Conservation (phyloP, 2,329 filamentous ascomycete genomes). For the Pestalotiopsis sp. region DNA sequence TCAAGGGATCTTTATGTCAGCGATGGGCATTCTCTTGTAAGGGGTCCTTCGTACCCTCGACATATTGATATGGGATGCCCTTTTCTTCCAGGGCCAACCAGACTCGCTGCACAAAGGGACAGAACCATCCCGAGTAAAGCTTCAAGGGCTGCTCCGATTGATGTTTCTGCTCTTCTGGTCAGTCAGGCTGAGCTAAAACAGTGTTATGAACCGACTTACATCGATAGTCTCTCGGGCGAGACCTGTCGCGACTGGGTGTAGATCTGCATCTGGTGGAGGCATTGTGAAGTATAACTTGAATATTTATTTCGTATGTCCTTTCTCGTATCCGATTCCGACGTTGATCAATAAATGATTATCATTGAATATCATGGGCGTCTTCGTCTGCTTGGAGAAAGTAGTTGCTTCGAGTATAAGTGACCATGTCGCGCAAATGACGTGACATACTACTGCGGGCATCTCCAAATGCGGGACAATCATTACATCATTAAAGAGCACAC, state of each 20-base stretch:
- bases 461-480: background rate
- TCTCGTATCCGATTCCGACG: background rate
- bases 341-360: background rate
- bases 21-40: background rate
- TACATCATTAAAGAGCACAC: conserved; percentile 1
- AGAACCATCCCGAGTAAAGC: conserved; percentile 25
- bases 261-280: conserved; percentile 27
- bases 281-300: conserved; percentile 16
- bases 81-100: conserved; percentile 64
- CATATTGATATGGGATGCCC: conserved; percentile 60
- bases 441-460: background rate
- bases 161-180: conserved; percentile 25
- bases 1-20: no score
- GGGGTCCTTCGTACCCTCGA: conserved; percentile 34
- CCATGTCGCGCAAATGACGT: conserved; percentile 8
- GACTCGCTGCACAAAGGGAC: conserved; percentile 50
- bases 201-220: conserved; percentile 13
- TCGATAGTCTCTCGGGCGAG: conserved; percentile 29
- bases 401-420: background rate
- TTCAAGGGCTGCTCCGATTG: conserved; percentile 24
- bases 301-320: background rate
- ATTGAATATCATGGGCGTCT: background rate
- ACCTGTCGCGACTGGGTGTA: conserved; percentile 30
- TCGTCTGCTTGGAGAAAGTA: background rate
- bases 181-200: background rate